Evolutionary conservation across 768 basidiomycete species (phyloP).

Genomic region (Gyrodon lividus): DNA sequence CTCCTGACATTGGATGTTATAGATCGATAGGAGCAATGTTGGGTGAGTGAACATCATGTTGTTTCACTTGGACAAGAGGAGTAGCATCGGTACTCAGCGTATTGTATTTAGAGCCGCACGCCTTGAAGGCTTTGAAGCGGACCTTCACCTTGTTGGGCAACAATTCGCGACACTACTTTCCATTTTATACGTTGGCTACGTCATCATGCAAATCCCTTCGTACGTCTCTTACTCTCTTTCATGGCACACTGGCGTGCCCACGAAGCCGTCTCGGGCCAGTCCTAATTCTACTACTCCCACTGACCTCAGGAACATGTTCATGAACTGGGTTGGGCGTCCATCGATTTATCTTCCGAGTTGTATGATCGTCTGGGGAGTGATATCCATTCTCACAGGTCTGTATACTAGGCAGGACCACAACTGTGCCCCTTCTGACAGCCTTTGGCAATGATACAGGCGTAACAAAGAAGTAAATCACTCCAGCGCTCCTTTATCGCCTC

Average conservation of each 20-base stretch:
- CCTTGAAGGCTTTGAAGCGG: constrained; percentile 23
- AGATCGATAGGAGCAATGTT: constrained; percentile 10
- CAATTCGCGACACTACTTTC: constrained; percentile 25
- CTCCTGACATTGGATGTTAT: not conserved
- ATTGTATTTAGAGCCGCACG: constrained; percentile 11
- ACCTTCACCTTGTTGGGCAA: constrained; percentile 22
- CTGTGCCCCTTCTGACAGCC: constrained; percentile 27
- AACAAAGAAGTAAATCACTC: not conserved
- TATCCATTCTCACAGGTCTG: constrained; percentile 37
- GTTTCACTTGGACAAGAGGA: not conserved
- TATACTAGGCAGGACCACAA: constrained; percentile 53
- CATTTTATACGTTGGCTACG: constrained; percentile 27
- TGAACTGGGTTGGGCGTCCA: constrained; percentile 32
- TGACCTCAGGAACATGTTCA: constrained; percentile 30
- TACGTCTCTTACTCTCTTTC: not conserved
- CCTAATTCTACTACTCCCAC: too few species aligned
- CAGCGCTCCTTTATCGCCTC: not conserved
- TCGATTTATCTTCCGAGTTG: constrained; percentile 27
- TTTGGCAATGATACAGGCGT: not conserved
- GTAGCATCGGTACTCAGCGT: not conserved
- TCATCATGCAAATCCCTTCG: constrained; percentile 26
- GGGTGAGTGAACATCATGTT: not conserved
- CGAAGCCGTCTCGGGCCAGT: too few species aligned
- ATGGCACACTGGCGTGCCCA: too few species aligned
- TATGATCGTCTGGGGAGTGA: constrained; percentile 36